Evolutionary conservation across 495 filamentous ascomycete genomes (phyloP), one percentile per base, ranked within the genome.

Genomic region (Xylaria sp.): DNA sequence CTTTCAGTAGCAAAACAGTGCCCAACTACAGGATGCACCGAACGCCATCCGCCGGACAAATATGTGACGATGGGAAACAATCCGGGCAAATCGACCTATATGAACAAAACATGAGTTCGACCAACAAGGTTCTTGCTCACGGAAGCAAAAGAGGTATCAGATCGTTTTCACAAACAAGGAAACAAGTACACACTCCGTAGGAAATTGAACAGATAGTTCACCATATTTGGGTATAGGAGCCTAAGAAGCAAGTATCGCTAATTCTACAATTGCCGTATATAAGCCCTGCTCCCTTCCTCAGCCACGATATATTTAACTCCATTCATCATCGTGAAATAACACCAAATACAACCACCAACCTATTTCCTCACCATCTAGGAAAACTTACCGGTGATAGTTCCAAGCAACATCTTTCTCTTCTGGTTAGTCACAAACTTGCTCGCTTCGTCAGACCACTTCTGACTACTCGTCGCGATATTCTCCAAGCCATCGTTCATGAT

Each of bases 401-500:
- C 92, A 72, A 97, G 82, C 61, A 97, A 80, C 69, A 92, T 82
- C 74, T 92, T 92, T 81, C 88, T 89, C 86, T 98, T 98, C 84
- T 97, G 93, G 76, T 89, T 90, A 66, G 82, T 86, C 17, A 97
- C 91, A 80, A 87, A 97, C 75, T 97, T 97, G 75, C 87, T 89
- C 68, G 97, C 93, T 74, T 97, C 95, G 31, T 92, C 89, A 17
- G 92, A 91, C 88, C 93, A 98, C 58, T 88, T 91, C 68, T 88
- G 87, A 75, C 91, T 96, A 58, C 90, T 90, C 72, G 94, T 88
- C 76, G 95, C 90, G 66, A 97, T 78, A 46, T 87, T 87, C 68
- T 95, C 90, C 90, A 97, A 92, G 15, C 85, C 88, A 78, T 99
- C 97, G 14, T 93, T 92, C 77, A 92, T 89, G 31, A 97, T 83